These are phyloP conservation scores for Clonostachys solani DNA, from an alignment of 2,329 filamentous ascomycete genomes.

Conservation along the genomic window DNA sequence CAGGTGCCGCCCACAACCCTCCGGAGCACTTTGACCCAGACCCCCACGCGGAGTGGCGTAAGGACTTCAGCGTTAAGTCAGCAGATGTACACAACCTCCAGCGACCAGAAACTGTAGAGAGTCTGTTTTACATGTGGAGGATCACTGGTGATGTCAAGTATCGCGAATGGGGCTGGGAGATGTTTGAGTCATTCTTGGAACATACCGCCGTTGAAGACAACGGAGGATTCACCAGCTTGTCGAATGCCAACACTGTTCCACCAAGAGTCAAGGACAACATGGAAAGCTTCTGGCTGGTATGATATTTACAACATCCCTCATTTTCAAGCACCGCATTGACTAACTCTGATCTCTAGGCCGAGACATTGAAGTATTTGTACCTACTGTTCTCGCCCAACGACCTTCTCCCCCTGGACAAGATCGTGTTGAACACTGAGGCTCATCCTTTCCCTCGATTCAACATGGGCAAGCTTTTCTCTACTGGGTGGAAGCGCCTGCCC, in stretches of 20 bases:
- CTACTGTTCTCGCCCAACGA: slow-evolving; percentile 85
- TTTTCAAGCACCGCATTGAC: neutral
- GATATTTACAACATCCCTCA: slow-evolving; percentile 18
- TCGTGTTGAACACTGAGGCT: slow-evolving; percentile 95
- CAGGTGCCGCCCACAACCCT: slow-evolving; percentile 43
- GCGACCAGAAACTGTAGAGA: slow-evolving; percentile 94
- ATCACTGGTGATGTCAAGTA: slow-evolving; percentile 90
- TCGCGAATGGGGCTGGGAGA: slow-evolving; percentile 96
- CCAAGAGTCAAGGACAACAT: slow-evolving; percentile 78
- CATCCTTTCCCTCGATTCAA: slow-evolving; percentile 88
- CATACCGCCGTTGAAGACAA: slow-evolving; percentile 76
- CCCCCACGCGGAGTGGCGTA: slow-evolving; percentile 61
- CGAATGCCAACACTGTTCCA: slow-evolving; percentile 69
- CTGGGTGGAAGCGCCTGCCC: slow-evolving; percentile 74
- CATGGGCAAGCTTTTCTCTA: slow-evolving; percentile 70
- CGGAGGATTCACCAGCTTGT: slow-evolving; percentile 78
- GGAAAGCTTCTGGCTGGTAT: slow-evolving; percentile 97
- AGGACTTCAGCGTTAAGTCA: slow-evolving; percentile 76
- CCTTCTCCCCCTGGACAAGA: slow-evolving; percentile 75
- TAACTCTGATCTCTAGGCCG: slow-evolving; percentile 54
- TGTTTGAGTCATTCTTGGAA: slow-evolving; percentile 89
- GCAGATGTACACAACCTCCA: slow-evolving; percentile 91
- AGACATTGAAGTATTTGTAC: slow-evolving; percentile 97
- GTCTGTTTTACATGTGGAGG: slow-evolving; percentile 96
- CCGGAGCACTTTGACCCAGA: slow-evolving; percentile 49